Evolutionary conservation across 2,329 filamentous ascomycete genomes (phyloP), one percentile per base, ranked within the genome.

Genomic region (Tolypocladium cylindrosporum): DNA sequence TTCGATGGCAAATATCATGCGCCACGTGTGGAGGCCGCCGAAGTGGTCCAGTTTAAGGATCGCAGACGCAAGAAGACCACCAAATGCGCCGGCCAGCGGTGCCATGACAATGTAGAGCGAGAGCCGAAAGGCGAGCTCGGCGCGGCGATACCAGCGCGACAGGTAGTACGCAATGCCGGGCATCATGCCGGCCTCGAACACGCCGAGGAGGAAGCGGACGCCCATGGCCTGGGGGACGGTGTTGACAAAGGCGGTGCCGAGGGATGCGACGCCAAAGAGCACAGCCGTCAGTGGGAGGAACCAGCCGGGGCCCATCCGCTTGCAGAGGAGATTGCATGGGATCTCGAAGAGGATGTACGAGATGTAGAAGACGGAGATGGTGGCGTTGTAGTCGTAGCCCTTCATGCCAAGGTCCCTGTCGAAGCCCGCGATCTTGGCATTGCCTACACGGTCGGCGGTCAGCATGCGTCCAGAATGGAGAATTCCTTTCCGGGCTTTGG

Each of bases 151-250:
- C 87, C 87, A 90, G 55, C 87, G 76, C 1, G 82, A 86, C 24
- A 90, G 72, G 64, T 90, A 90, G 70, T 90, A 91, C 0, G 86
- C 86, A 45, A 89, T 88, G 0, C 88, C 87, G 0, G 88, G 88
- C 57, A 90, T 70, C 81, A 91, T 84, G 9, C 87, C 88, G 0
- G 88, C 85, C 70, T 91, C 88, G 59, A 90, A 89, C 13, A 87
- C 70, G 11, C 84, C 84, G 0, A 89, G 77, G 0, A 89, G 62
- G 63, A 90, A 89, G 6, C 88, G 82, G 0, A 90, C 85, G 16
- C 77, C 86, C 42, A 76, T 83, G 2, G 76, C 70, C 21, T 74
- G 70, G 1, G 77, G 71, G 24, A 81, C 75, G 57, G 79, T 77
- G 37, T 82, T 64, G 11, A 88, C 84, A 62, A 87, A 90, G 0